Percentiles rank a stretch among this genome's conserved stretches.
Conservation (phyloP, 495 filamentous ascomycete species). For the Darksidea phi region DNA sequence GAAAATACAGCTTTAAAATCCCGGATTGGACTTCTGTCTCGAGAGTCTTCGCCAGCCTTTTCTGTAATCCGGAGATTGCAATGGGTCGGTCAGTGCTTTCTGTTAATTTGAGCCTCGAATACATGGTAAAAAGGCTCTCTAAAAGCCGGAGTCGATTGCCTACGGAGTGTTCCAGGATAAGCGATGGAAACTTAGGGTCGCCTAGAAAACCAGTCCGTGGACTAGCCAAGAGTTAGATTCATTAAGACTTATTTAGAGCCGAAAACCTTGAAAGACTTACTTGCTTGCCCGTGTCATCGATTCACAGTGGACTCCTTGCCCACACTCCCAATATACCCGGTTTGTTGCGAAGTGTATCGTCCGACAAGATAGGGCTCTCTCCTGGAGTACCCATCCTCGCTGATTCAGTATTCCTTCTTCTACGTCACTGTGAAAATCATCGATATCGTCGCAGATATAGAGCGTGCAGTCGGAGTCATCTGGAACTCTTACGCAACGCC, state of each 20-base stretch:
- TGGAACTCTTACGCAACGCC: background rate
- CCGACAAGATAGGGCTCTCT: constrained; percentile 43
- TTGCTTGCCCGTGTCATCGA: constrained; percentile 34
- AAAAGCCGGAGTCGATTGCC: constrained; percentile 32
- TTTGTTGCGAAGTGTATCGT: constrained; percentile 45
- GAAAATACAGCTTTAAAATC: background rate
- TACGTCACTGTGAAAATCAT: constrained; percentile 43
- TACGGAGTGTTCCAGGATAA: background rate
- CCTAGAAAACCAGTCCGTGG: background rate
- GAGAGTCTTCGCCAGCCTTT: constrained; percentile 24
- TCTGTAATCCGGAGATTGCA: constrained; percentile 39
- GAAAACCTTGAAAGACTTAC: no score
- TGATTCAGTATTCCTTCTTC: constrained; percentile 37
- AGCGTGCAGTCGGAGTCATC: constrained; percentile 2
- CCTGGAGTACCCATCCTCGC: constrained; percentile 48
- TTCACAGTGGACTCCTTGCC: constrained; percentile 42
- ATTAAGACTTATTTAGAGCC: no score
- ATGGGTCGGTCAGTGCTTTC: constrained; percentile 33
- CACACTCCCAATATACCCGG: constrained; percentile 48
- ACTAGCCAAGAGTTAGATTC: no score
- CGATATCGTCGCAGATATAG: constrained; percentile 38
- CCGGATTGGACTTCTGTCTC: background rate
- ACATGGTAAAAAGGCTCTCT: constrained; percentile 38
- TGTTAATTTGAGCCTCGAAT: constrained; percentile 38
- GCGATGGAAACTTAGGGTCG: background rate